Conservation (phyloP, 345 rosid genomes). For the Linum tenue region DNA sequence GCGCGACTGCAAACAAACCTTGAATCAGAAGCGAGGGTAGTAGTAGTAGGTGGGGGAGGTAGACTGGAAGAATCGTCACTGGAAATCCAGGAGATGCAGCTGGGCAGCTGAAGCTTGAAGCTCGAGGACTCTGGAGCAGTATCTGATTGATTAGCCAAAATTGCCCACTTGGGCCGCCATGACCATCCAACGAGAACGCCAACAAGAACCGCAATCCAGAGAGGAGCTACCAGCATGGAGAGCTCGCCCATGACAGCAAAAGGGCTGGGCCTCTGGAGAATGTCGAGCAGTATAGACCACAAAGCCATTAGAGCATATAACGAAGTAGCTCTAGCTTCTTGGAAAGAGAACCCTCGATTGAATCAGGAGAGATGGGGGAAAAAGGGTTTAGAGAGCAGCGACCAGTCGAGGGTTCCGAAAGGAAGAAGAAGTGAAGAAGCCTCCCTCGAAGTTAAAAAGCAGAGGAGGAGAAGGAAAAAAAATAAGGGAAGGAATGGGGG, state of each 20-base stretch:
- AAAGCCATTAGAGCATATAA: constrained; percentile 32
- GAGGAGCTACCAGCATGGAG: constrained; percentile 43
- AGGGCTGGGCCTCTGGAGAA: constrained; percentile 35
- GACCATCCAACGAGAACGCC: constrained; percentile 93
- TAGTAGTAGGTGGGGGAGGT: constrained; percentile 12
- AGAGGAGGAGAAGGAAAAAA: not conserved
- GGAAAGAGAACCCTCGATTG: constrained; percentile 31
- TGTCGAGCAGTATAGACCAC: constrained; percentile 39
- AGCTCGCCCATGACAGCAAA: constrained; percentile 44
- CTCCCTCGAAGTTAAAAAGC: not conserved
- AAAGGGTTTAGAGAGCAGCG: constrained; percentile 20
- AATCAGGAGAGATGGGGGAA: constrained; percentile 27
- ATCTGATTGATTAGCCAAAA: constrained; percentile 17
- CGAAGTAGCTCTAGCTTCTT: not conserved
- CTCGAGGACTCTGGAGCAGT: constrained; percentile 14
- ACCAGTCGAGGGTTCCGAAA: constrained; percentile 32
- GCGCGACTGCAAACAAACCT: constrained; percentile 32
- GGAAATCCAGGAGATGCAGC: constrained; percentile 34
- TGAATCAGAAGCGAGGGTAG: constrained; percentile 24
- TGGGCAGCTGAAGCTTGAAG: constrained; percentile 47
- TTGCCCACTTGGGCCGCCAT: constrained; percentile 92
- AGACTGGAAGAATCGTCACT: constrained; percentile 23
- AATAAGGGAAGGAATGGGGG: not conserved
- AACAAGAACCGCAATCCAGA: constrained; percentile 74
- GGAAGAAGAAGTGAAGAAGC: not conserved